phyloP scores from a whole-genome alignment of 2,329 filamentous ascomycete genomes.

The Alternaria longipes region DNA sequence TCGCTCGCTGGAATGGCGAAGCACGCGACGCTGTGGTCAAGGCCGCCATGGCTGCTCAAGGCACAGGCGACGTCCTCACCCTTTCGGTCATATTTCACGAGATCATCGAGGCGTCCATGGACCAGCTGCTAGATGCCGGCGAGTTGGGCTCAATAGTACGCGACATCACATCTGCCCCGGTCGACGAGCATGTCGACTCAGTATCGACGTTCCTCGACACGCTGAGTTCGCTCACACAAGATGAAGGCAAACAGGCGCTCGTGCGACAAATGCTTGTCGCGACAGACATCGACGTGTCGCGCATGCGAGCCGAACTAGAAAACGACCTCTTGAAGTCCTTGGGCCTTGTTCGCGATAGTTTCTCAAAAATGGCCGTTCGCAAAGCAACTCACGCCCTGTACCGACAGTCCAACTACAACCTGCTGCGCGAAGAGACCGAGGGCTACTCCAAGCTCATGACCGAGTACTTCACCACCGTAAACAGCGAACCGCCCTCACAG shows the following conservation, averaged over 20 bases:
- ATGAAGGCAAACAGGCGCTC: conserved; percentile 66
- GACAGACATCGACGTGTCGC: conserved; percentile 73
- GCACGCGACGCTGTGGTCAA: conserved; percentile 74
- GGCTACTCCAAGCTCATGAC: conserved; percentile 96
- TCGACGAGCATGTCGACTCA: conserved; percentile 55
- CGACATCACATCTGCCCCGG: conserved; percentile 71
- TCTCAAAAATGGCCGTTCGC: conserved; percentile 81
- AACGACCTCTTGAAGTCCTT: conserved; percentile 76
- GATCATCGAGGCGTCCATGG: conserved; percentile 77
- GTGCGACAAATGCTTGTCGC: conserved; percentile 75
- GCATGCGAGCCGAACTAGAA: conserved; percentile 87
- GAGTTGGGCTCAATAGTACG: conserved; percentile 78
- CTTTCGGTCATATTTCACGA: conserved; percentile 84
- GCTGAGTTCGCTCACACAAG: conserved; percentile 79
- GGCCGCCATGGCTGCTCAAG: conserved; percentile 69
- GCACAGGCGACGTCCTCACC: conserved; percentile 72
- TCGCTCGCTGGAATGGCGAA: conserved; percentile 72
- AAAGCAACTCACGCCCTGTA: conserved; percentile 94
- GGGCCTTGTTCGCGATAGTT: conserved; percentile 84
- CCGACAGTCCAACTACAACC: conserved; percentile 94
- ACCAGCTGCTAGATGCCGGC: conserved; percentile 70
- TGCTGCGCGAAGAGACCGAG: conserved; percentile 93
- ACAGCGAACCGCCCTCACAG: conserved; percentile 74
- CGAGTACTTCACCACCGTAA: conserved; percentile 90
- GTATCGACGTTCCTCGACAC: conserved; percentile 80